Conservation (phyloP, 208 protist species). For the Leishmania guyanensis region DNA sequence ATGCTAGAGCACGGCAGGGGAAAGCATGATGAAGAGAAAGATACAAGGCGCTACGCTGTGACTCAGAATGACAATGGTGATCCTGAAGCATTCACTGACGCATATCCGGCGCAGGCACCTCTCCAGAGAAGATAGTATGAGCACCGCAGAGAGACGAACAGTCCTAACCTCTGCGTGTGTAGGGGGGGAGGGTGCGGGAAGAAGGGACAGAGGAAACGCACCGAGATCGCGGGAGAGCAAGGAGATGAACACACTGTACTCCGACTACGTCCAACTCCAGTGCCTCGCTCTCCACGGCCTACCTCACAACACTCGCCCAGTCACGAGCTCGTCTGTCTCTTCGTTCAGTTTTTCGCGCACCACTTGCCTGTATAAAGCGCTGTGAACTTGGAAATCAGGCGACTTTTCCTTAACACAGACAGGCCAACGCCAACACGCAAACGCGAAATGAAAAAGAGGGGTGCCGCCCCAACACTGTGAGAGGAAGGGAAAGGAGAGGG, state of each 20-base stretch:
- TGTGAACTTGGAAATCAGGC: neutral
- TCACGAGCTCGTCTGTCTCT: neutral
- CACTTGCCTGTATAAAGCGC: neutral
- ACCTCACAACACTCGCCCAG: too few relatives aligned
- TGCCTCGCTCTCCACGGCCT: neutral
- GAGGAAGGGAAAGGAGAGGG: neutral
- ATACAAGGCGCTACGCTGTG: too few relatives aligned
- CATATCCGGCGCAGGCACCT: neutral
- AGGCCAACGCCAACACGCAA: neutral
- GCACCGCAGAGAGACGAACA: neutral
- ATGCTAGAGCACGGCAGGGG: neutral
- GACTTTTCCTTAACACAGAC: too few relatives aligned
- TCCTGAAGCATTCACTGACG: neutral
- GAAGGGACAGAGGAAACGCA: too few relatives aligned
- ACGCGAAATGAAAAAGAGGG: neutral
- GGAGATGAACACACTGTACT: neutral
- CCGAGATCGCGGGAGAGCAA: neutral
- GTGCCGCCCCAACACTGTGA: neutral
- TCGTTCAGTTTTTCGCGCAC: neutral
- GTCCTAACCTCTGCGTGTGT: neutral
- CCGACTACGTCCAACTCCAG: neutral
- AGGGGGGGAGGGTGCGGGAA: too few relatives aligned
- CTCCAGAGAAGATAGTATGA: neutral
- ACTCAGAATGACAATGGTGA: neutral
- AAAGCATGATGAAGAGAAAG: neutral